A percentile compares a stretch with the other conserved stretches of the same genome.
phyloP scores from a whole-genome alignment of 148 eudicot genomes.

The Cornus suecica region DNA sequence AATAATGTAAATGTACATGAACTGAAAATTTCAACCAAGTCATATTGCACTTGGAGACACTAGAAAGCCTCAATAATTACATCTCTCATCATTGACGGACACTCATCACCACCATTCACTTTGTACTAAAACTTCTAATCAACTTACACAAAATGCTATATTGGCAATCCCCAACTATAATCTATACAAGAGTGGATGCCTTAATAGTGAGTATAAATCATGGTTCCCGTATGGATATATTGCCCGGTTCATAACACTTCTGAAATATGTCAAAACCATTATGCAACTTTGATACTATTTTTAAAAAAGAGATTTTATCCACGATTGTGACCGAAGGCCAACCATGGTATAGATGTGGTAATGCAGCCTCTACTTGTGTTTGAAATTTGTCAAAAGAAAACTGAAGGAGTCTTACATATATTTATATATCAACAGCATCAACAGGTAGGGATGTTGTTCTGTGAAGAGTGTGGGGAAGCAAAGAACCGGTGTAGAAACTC shows the following conservation, averaged over 20 bases:
- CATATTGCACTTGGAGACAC: slow-evolving; percentile 8
- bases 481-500: slow-evolving; percentile 19
- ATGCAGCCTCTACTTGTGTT: slow-evolving; percentile 19
- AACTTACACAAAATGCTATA: neutral
- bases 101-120: slow-evolving; percentile 3
- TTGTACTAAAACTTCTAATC: neutral
- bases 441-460: slow-evolving; percentile 66
- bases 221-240: too few relatives aligned
- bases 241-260: too few relatives aligned
- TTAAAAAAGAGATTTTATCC: too few relatives aligned
- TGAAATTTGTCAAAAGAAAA: neutral
- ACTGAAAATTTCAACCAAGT: slow-evolving; percentile 7
- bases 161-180: neutral
- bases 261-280: too few relatives aligned
- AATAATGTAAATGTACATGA: slow-evolving; percentile 20
- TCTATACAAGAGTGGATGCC: too few relatives aligned
- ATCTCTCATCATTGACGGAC: neutral
- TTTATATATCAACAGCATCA: slow-evolving; percentile 58
- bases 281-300: too few relatives aligned
- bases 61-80: slow-evolving; percentile 10
- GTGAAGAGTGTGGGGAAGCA: slow-evolving; percentile 45
- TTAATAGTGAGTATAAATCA: too few relatives aligned
- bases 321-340: too few relatives aligned
- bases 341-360: neutral
- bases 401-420: slow-evolving; percentile 1